These are phyloP conservation scores for Yamadazyma taylorii DNA, from an alignment of 1,139 yeast species.

Conservation along the genomic window DNA sequence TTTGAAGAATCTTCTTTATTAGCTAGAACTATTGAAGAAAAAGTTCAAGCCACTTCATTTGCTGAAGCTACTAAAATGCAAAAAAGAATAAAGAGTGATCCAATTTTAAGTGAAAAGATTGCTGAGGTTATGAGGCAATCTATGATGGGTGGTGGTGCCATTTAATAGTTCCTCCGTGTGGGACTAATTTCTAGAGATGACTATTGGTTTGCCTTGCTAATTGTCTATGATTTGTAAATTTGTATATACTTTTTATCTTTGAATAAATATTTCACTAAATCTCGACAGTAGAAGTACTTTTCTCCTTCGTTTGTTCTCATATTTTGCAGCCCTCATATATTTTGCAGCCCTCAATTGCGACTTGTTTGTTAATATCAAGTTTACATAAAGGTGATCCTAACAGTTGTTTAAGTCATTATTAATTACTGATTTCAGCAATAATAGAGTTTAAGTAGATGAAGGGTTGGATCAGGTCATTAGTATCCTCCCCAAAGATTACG, in stretches of 20 bases:
- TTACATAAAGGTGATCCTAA: no score
- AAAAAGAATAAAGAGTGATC: slow-evolving; percentile 67
- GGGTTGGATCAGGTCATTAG: background rate
- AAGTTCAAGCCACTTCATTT: slow-evolving; percentile 86
- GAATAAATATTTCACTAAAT: background rate
- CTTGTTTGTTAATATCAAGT: no score
- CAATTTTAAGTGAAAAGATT: slow-evolving; percentile 50
- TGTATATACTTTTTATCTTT: slow-evolving; percentile 8
- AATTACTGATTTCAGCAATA: no score
- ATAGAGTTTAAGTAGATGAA: no score
- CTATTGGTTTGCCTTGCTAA: no score
- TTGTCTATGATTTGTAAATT: slow-evolving; percentile 3
- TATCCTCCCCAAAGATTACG: background rate
- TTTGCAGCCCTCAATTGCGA: no score
- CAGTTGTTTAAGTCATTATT: no score
- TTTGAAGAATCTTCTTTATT: slow-evolving; percentile 82
- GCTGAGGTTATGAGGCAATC: slow-evolving; percentile 44
- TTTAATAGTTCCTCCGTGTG: slow-evolving; percentile 14
- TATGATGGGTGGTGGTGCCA: slow-evolving; percentile 9
- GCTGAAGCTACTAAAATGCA: slow-evolving; percentile 92
- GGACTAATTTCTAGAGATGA: no score
- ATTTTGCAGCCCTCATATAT: background rate
- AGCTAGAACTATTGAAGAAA: slow-evolving; percentile 84
- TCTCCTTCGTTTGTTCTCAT: background rate
- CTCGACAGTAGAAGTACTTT: no score